Base-by-base conservation (phyloP, 2,329 filamentous ascomycete genomes). In the Diatrype stigma region DNA sequence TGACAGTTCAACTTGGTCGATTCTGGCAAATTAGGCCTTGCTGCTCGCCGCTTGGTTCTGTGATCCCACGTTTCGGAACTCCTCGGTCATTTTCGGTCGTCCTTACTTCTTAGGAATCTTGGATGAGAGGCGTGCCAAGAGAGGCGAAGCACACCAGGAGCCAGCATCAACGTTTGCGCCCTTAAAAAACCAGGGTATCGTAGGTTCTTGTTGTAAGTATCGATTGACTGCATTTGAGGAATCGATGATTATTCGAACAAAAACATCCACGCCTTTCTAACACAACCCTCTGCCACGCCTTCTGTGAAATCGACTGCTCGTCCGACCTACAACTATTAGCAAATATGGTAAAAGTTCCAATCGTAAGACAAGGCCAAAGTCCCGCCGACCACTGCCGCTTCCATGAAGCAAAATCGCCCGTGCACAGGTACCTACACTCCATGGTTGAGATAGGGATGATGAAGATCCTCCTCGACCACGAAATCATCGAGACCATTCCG, bases 371-470 rank as follows among this genome's bases (percentile, higher is more conserved):
- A 12, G 16, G 34, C 16, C 34, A n/a, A 5, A 12, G 6, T n/a
- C 12, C 34, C 4, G 26, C 26, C 26, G 6, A 6, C 12, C 34
- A 12, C 16, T 42, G 37, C 37, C 37, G 37, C 11, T 42, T 8
- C n/a, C 12, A 42, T 42, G 37, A 22, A 16, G 48, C 42, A 17
- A 44, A 46, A 44, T 19, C 42, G 32, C 42, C 48, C 23, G 32
- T 50, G 28, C 42, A 44, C 30, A 21, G 17, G 2, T 46, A 50
- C 32, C 45, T 46, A 17, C 30, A 42, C 40, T 45, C 28, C 3
- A 50, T 50, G 48, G 48, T 44, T 17, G 48, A 50, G 40, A 45
- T 50, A 22, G 42, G 42, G 30, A 28, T 50, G 30, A 45, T 50
- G 30, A 42, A 44, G 11, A 21, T 50, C 30, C 30, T 50, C 19